Evolutionary conservation across 176 grass and related monocot genomes (phyloP), one percentile per base, ranked within the genome.

Genomic region (Cenchrus purpureus): DNA sequence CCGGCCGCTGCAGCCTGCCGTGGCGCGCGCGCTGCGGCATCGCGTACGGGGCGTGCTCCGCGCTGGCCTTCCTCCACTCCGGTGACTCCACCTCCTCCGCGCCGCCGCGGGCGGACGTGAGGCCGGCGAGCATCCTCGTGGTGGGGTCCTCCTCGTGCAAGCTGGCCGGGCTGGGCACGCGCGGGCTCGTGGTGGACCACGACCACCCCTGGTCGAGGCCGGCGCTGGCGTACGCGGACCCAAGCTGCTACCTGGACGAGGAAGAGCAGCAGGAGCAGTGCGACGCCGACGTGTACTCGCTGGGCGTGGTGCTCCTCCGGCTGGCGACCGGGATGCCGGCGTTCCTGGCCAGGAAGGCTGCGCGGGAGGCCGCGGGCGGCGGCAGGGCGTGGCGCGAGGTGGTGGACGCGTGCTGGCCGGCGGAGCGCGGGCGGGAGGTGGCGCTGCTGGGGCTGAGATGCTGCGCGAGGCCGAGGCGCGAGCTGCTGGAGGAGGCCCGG

Each of bases 21-120:
- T 95, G 94, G 94, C 91, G 89, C 76, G 86, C 83, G 15, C 86
- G 86, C 17, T 88, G 79, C 68, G 80, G 71, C 69, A 8, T 93
- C 17, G 87, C 83, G 13, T 70, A 82, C 78, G 88, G 82, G 4
- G 31, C 82, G 16, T 91, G 91, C 68, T 13, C 80, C 45, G 71
- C 86, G 0, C 72, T 95, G 79, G 51, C 88, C 0, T 91, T 72
- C 88, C 91, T 95, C 85, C 88, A 93, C 83, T 85, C 88, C 43
- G 78, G 34, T 34, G 34, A 34, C 34, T 34, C 37, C 37, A 40
- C 37, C 37, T 40, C 37, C 37, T 3, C 59, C 34, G 29, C 53
- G 70, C 67, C 84, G 58, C 25, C 65, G 7, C 45, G 5, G 40
- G 85, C 73, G 59, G 85, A 91, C 59, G 88, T 95, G 4, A 86